Evolutionary conservation across 495 filamentous ascomycete genomes (phyloP), one percentile per base, ranked within the genome.

Genomic region (Rhizodiscina lignyota): DNA sequence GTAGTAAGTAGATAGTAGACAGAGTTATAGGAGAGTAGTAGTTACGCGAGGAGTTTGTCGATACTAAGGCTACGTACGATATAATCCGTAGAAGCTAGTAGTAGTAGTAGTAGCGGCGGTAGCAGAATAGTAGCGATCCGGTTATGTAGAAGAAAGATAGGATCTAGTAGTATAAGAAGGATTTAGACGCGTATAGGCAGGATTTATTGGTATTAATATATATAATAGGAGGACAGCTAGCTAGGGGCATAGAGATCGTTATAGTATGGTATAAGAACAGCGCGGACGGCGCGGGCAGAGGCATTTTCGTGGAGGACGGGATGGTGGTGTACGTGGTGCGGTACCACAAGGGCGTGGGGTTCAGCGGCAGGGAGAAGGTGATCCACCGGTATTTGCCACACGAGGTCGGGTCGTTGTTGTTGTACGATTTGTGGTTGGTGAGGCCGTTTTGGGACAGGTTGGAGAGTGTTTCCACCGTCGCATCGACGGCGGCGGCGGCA

Each of bases 211-310:
- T 54, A 1, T 17, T 50, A 1, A 33, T 49, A 15, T 37, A 59
- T 36, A 44, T 54, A 11, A 38, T 38, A 2, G 38, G 27, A 2
- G 44, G 56, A 16, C 30, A 48, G 38, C 55, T 47, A 1, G 47
- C 36, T 5, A 37, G 54, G 11, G 46, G 40, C 4, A 42, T 37
- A 0, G 49, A 60, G 47, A 24, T 60, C 5, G 29, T 58, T 2
- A 50, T 35, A 18, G 21, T 58, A 11, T 24, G 19, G 17, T 27
- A 42, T 23, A n/a, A 21, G 6, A 42, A 42, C 22, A 41, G 24
- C 6, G 26, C 27, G 3, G 24, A 32, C 15, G 29, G 40, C 4
- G 40, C 22, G 13, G 16, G 22, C 8, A 4, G 35, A 18, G 23
- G 23, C 16, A 3, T 41, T 19, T 41, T 41, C 21, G 22, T 41